These are phyloP conservation scores for Ophiosphaerella korrae DNA, from an alignment of 2,329 filamentous ascomycete genomes.

Conservation along the genomic window DNA sequence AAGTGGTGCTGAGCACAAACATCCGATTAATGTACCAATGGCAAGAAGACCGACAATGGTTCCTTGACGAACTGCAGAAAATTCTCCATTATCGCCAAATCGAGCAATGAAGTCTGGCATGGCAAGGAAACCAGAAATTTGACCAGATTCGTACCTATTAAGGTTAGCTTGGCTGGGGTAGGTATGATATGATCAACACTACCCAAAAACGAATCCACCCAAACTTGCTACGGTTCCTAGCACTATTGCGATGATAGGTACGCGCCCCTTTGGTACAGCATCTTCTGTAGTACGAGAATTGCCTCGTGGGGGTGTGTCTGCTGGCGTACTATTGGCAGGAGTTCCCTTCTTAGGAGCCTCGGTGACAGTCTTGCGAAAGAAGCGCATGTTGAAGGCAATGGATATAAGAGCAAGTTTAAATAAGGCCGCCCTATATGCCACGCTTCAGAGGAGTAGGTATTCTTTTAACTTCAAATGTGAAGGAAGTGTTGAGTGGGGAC, in stretches of 20 bases:
- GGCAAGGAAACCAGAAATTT: slow-evolving; percentile 36
- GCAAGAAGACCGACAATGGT: slow-evolving; percentile 44
- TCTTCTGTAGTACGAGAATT: slow-evolving; percentile 20
- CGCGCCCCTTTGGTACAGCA: slow-evolving; percentile 25
- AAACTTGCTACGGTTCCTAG: slow-evolving; percentile 41
- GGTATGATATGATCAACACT: not conserved
- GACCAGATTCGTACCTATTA: slow-evolving; percentile 20
- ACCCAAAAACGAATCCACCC: slow-evolving; percentile 40
- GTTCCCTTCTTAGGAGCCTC: slow-evolving; percentile 31
- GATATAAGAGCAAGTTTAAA: no score
- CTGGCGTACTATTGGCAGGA: slow-evolving; percentile 28
- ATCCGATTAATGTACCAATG: slow-evolving; percentile 74
- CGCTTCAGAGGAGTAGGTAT: not conserved
- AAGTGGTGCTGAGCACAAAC: slow-evolving; percentile 62
- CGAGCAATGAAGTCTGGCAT: slow-evolving; percentile 42
- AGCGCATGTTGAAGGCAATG: slow-evolving; percentile 22
- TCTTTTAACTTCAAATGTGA: slow-evolving; percentile 9
- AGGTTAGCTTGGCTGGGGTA: slow-evolving; percentile 30
- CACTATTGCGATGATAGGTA: slow-evolving; percentile 34
- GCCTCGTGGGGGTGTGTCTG: slow-evolving; percentile 30
- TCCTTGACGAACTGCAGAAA: slow-evolving; percentile 41
- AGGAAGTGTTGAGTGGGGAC: slow-evolving; percentile 20
- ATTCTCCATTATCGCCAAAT: slow-evolving; percentile 40
- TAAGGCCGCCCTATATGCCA: not conserved
- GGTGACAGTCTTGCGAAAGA: slow-evolving; percentile 25